Evolutionary conservation across 23 red algal genomes (phyloP), one percentile per base, ranked within the genome.

Genomic region (Gracilaria gracilis): DNA sequence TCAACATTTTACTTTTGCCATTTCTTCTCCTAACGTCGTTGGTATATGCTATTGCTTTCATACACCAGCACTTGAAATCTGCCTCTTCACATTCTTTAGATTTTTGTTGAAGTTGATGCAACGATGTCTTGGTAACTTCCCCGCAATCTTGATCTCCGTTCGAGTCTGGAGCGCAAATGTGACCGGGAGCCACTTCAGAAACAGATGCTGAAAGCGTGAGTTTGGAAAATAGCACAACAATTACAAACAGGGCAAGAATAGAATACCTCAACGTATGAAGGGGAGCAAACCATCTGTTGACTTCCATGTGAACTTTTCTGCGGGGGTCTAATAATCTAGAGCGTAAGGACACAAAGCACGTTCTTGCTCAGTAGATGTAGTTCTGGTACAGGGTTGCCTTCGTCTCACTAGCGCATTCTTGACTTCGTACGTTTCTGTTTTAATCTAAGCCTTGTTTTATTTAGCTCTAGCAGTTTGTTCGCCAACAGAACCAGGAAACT

Each of bases 21-120:
- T 59, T 28, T 33, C 67, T 47, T 87, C 50, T 70, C 31, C 84
- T 51, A 24, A 87, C 54, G 19, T 49, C 84, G 20, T 87, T 87
- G 1, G 84, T 87, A 38, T 87, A 87, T 21, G 35, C 13, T 17
- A 74, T 61, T 57, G 84, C 84, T 75, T 75, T 70, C 65, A 87
- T 57, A 71, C 64, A 87, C 84, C 84, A 87, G 69, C 84, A 87
- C 19, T 32, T 21, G 27, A 34, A 21, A 74, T 87, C 84, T 39
- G 24, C 33, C 17, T 87, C 17, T 28, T 13, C 13, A 77, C 72
- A 77, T 29, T 25, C 21, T 31, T 77, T 6, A 0, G 23, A 49
- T 25, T 32, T 50, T n/a, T 42, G 8, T 46, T 50, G 40, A 31
- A 77, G 42, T 16, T 29, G 46, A 44, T 46, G 40, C 20, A 77